Conservation (phyloP, 345 rosid species). For the Nephelium lappaceum region DNA sequence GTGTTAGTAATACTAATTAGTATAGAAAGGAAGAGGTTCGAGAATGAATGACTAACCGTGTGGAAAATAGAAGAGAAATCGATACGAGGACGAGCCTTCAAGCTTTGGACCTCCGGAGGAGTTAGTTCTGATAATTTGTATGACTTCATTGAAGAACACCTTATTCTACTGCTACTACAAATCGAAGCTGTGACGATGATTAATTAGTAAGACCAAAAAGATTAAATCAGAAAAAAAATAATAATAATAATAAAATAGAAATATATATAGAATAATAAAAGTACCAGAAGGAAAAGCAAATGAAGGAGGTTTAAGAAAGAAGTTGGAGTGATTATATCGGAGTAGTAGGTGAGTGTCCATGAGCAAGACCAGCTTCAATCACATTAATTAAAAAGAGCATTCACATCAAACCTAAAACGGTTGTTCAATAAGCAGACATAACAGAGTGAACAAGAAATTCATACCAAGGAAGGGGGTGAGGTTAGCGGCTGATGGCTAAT, state of each 20-base stretch:
- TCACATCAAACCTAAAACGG: no score
- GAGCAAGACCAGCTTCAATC: no score
- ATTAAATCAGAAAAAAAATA: not conserved
- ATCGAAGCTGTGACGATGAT: slow-evolving; percentile 30
- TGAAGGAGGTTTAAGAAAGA: no score
- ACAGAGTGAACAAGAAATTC: no score
- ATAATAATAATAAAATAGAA: not conserved
- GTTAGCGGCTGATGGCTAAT: no score
- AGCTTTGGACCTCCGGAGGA: slow-evolving; percentile 47
- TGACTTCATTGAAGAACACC: slow-evolving; percentile 79
- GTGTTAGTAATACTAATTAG: not conserved
- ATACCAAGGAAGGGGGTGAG: no score
- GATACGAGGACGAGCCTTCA: slow-evolving; percentile 83
- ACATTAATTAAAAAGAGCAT: no score
- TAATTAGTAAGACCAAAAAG: not conserved
- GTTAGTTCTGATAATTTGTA: slow-evolving; percentile 68
- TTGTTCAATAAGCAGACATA: no score
- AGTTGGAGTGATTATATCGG: no score
- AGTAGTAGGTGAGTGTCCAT: no score
- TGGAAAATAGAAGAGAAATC: slow-evolving; percentile 79
- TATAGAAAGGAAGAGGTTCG: not conserved
- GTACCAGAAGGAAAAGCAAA: slow-evolving; percentile 17
- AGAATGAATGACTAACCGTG: slow-evolving; percentile 36
- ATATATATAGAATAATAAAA: not conserved
- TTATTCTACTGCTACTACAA: slow-evolving; percentile 13